Conservation (phyloP, 2,329 filamentous ascomycete species). For the Monosporascus sp. region DNA sequence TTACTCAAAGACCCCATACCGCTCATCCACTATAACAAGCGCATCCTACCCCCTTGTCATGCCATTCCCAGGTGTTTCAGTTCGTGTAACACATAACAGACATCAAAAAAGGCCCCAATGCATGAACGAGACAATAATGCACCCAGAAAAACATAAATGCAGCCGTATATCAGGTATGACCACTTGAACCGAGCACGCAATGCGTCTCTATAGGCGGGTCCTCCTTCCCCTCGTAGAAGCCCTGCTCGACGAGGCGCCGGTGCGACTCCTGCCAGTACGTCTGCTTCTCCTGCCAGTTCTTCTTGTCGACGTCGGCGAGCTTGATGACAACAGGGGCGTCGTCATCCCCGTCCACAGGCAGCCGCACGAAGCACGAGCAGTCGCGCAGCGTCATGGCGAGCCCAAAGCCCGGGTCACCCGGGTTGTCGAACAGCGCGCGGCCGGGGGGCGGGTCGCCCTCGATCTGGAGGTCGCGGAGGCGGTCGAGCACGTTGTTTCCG, state of each 20-base stretch:
- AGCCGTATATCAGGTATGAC: too few species aligned
- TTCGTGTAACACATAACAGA: too few species aligned
- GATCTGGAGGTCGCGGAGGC: slow-evolving; percentile 29
- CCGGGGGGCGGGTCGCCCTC: slow-evolving; percentile 32
- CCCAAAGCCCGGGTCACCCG: slow-evolving; percentile 43
- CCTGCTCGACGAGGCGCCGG: slow-evolving; percentile 54
- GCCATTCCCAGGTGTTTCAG: too few species aligned
- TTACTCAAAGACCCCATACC: too few species aligned
- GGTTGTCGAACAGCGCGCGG: slow-evolving; percentile 38
- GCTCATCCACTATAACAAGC: too few species aligned
- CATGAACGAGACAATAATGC: too few species aligned
- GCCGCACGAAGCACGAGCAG: slow-evolving; percentile 67
- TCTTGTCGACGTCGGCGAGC: slow-evolving; percentile 73
- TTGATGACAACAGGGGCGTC: slow-evolving; percentile 45
- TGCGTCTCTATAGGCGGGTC: slow-evolving; percentile 21
- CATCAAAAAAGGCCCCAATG: too few species aligned
- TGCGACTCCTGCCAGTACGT: slow-evolving; percentile 65
- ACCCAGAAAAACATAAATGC: too few species aligned
- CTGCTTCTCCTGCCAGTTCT: slow-evolving; percentile 61
- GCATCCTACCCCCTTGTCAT: too few species aligned
- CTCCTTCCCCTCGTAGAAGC: slow-evolving; percentile 53
- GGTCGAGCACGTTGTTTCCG: slow-evolving; percentile 27
- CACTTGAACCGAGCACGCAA: slow-evolving; percentile 15
- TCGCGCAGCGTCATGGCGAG: slow-evolving; percentile 78
- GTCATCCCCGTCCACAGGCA: slow-evolving; percentile 3